These are phyloP conservation scores for Sclerotinia glacialis DNA, from an alignment of 2,329 filamentous ascomycete genomes.

Conservation along the genomic window DNA sequence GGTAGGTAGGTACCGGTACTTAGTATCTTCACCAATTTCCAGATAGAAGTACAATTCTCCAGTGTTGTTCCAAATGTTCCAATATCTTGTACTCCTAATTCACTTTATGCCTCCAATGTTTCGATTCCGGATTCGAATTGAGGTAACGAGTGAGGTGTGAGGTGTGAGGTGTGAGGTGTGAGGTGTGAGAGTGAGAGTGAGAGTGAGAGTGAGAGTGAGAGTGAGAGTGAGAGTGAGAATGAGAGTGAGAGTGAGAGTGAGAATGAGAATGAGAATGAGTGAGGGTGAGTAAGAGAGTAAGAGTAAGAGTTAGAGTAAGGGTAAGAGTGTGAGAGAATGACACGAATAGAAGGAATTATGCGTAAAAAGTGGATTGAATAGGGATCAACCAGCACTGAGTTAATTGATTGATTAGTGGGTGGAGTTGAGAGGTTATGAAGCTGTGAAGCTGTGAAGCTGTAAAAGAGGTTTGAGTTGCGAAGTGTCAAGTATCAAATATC, in stretches of 20 bases:
- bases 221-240: background rate
- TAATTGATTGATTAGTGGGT: background rate
- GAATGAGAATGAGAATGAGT: background rate
- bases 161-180: no score
- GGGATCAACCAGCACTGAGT: background rate
- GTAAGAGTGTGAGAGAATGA: background rate
- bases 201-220: background rate
- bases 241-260: background rate
- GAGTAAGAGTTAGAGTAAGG: background rate
- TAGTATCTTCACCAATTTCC: conserved; percentile 2
- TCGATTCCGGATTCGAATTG: conserved; percentile 6
- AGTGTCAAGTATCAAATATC: background rate
- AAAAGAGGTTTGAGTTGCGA: background rate
- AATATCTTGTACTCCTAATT: background rate
- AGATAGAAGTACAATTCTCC: background rate
- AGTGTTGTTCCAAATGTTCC: conserved; percentile 3
- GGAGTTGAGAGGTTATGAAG: background rate
- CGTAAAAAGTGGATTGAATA: conserved; percentile 4
- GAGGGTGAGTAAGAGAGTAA: background rate
- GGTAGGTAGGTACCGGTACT: background rate
- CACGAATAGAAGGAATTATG: conserved; percentile 16
- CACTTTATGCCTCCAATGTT: conserved; percentile 13
- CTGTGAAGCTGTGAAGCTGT: background rate
- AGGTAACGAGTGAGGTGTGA: conserved; percentile 2
- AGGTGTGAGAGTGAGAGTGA: background rate